Evolutionary conservation across 148 eudicot species (phyloP).

Genomic region (Vaccinium macrocarpon): DNA sequence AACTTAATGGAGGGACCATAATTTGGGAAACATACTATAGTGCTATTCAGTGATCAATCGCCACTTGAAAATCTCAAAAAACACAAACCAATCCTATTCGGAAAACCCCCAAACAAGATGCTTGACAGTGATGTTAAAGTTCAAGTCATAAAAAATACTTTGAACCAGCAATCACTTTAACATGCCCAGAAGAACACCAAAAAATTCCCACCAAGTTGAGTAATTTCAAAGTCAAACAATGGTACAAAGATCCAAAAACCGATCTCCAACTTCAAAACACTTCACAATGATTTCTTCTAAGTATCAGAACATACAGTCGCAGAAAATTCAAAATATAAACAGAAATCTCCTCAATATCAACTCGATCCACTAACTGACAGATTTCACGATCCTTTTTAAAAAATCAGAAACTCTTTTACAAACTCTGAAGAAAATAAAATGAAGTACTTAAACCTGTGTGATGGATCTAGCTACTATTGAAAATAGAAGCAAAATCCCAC

Average conservation of each 20-base stretch:
- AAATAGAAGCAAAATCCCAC: background rate
- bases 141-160: conserved; percentile 1
- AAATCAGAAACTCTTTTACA: background rate
- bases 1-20: conserved; percentile 47
- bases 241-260: background rate
- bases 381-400: background rate
- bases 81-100: conserved; percentile 4
- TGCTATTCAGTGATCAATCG: conserved; percentile 22
- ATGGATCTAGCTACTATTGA: background rate
- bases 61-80: conserved; percentile 5
- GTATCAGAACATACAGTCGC: background rate
- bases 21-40: conserved; percentile 14
- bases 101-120: background rate
- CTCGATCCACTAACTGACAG: background rate
- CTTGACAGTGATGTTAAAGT: background rate
- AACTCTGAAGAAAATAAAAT: background rate
- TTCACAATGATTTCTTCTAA: background rate
- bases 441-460: background rate
- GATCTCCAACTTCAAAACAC: conserved; percentile 6
- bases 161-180: background rate
- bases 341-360: background rate
- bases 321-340: background rate
- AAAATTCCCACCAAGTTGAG: background rate
- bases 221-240: background rate
- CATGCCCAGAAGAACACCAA: background rate